Base-by-base conservation (phyloP, 768 basidiomycete genomes). In the Panaeolus papilionaceus region DNA sequence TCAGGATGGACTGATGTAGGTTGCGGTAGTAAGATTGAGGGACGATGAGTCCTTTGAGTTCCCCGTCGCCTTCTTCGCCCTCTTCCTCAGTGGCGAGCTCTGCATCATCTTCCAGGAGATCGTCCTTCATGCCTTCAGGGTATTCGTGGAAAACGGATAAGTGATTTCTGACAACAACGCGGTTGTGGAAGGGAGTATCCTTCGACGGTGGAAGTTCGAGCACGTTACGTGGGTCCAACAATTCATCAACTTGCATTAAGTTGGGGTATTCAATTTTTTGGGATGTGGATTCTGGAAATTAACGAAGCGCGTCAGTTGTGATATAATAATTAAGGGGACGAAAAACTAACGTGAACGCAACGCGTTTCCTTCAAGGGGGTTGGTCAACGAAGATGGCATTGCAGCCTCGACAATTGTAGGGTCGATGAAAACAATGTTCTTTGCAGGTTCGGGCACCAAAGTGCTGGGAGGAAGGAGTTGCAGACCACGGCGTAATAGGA, bases 121-220 rank as follows among this genome's bases (percentile, higher is more conserved):
- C 75, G 63, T 78, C 77, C 14, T 76, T 77, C 62, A 80, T 75
- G 5, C 71, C 74, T 66, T 74, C 71, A 28, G 78, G 71, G 5
- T 85, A 77, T 51, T 78, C 74, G 72, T 82, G 78, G 79, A 92
- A 89, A 68, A 92, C 85, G 66, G 90, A 89, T n/a, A 85, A 81
- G 79, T 92, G 87, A 73, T 92, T 93, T 64, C 91, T 89, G 63
- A 91, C 75, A 69, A 88, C 80, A 76, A 93, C 86, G 38, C 85
- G 84, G 76, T 89, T 89, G 69, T 84, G 81, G 77, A 82, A 89
- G 1, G 85, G 89, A 16, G 76, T 81, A n/a, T 81, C 79, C 66
- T 81, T 75, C 26, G 82, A 81, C 0, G 90, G 86, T 18, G 86
- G 85, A 71, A 90, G 80, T 23, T 85, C 85, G 44, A 80, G 71